Base-by-base conservation (phyloP, 1,139 yeast species). In the Tardiomyces depauwii region DNA sequence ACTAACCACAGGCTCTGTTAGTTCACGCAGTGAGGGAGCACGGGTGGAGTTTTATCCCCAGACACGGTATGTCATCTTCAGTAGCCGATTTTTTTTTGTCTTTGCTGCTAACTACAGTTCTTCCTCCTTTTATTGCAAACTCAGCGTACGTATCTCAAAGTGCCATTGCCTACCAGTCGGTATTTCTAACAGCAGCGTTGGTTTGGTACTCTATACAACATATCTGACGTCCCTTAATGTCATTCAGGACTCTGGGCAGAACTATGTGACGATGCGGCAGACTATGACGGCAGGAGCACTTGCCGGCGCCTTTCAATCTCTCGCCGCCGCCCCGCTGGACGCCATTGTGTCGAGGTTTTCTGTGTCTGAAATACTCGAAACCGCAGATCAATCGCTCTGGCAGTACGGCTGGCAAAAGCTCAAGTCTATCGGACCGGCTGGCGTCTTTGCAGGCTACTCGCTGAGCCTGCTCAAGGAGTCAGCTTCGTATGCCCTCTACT, bases 241-340 rank as follows among this genome's bases (percentile, higher is more conserved):
- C 11, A 49, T 59, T 45, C 52, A 54, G 39, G 47, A 48, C 3
- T 21, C 44, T 3, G 46, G 45, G 45, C 52, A 51, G 42, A 14
- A 50, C 14, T 41, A 47, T 46, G 65, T 69, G 1, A 58, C 65
- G 1, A 67, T 73, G 9, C 53, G 59, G 48, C 88, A 83, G 57
- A 79, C 93, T 0, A 77, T 87, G 68, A 64, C 77, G 46, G 87
- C 96, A 0, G 97, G 97, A 0, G 79, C 81, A 49, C 55, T 85
- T 0, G 96, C 96, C 0, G 96, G 96, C 1, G 78, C 81, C 0
- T 78, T 80, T 13, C 96, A 91, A 56, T 83, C 95, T 16, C 66
- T 86, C n/a, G 91, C 88, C 1, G 95, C 96, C 1, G 94, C 96
- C 1, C 97, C 97, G 0, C 74, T 89, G 2, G 96, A 89, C 64